These are phyloP conservation scores for Neoarthrinium moseri DNA, from an alignment of 2,329 filamentous ascomycete species.

Conservation along the genomic window DNA sequence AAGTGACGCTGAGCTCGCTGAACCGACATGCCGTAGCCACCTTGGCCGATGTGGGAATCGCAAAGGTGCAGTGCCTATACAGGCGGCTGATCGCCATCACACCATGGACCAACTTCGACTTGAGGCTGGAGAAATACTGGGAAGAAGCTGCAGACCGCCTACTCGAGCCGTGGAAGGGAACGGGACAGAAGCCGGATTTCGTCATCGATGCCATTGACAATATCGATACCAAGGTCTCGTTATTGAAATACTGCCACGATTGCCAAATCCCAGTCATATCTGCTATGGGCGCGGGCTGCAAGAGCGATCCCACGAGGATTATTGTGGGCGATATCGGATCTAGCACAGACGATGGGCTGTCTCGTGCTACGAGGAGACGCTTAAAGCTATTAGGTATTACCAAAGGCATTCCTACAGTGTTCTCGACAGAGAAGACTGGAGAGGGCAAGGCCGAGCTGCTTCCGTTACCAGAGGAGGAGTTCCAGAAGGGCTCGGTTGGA, in stretches of 20 bases:
- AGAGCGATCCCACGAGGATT: conserved; percentile 80
- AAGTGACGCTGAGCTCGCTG: conserved; percentile 90
- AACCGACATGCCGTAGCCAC: conserved; percentile 97
- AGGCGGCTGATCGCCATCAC: conserved; percentile 80
- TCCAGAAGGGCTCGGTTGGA: conserved; percentile 78
- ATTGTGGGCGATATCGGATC: conserved; percentile 88
- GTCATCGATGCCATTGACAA: conserved; percentile 99
- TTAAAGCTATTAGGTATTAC: conserved; percentile 77
- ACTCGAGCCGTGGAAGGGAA: conserved; percentile 63
- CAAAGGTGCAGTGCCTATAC: conserved; percentile 85
- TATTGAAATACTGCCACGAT: conserved; percentile 84
- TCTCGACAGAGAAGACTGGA: conserved; percentile 84
- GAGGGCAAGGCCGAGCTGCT: conserved; percentile 89
- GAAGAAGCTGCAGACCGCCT: conserved; percentile 63
- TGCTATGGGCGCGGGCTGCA: conserved; percentile 95
- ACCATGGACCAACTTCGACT: conserved; percentile 90
- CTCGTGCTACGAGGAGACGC: conserved; percentile 76
- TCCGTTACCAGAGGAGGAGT: conserved; percentile 85
- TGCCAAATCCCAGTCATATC: conserved; percentile 81
- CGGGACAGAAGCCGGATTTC: conserved; percentile 70
- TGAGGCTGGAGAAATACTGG: conserved; percentile 80
- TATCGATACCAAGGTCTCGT: conserved; percentile 90
- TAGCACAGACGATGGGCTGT: conserved; percentile 86
- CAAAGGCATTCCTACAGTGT: conserved; percentile 86
- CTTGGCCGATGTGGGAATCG: conserved; percentile 85